Evolutionary conservation across 2,329 filamentous ascomycete species (phyloP), one percentile per base, ranked within the genome.

Genomic region (Penicillium sp.): DNA sequence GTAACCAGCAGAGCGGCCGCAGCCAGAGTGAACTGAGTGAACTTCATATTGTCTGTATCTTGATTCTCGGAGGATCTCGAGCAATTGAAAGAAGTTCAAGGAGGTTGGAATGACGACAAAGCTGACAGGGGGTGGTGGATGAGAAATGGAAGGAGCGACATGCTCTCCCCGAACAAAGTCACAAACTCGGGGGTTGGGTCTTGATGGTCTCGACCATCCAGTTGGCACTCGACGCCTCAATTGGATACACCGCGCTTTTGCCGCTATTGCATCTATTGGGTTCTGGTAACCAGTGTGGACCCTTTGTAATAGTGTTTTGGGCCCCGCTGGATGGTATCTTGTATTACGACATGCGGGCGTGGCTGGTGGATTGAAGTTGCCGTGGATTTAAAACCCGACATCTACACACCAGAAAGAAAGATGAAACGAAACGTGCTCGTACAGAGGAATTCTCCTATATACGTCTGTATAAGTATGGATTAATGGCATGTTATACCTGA

Each of bases 1-100:
- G 80, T 73, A 64, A 79, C 76, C 65, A 84, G 81, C 62, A 87
- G 77, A 77, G 82, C 82, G 68, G 84, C 80, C 53, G 87, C 76
- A 68, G 85, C 81, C 69, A 87, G 75, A 64, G 81, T 73, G 66
- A 85, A 74, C 69, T 83, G 68, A 61, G 82, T 74, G 64, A 78
- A 63, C 78, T 83, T 85, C 84, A 86, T 86, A 42, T 51, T 78
- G 54, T n/a, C 45, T 55, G 24, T 33, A 24, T 28, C 1, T 42
- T 35, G 15, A 13, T 44, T 19, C n/a, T 40, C 37, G 10, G 40
- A 19, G 9, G 9, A 24, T 33, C 19, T 42, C 12, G 19, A 45
- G 8, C 15, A 38, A 17, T 42, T 45, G 24, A 66, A 54, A n/a
- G 38, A 17, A 37, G 35, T 64, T 40, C 19, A 37, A 53, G 50